A percentile compares a stretch with the other conserved stretches of the same genome.
Evolutionary conservation across 2,329 filamentous ascomycete genomes (phyloP).

Genomic region (Immersiporthe knoxdaviesiana): DNA sequence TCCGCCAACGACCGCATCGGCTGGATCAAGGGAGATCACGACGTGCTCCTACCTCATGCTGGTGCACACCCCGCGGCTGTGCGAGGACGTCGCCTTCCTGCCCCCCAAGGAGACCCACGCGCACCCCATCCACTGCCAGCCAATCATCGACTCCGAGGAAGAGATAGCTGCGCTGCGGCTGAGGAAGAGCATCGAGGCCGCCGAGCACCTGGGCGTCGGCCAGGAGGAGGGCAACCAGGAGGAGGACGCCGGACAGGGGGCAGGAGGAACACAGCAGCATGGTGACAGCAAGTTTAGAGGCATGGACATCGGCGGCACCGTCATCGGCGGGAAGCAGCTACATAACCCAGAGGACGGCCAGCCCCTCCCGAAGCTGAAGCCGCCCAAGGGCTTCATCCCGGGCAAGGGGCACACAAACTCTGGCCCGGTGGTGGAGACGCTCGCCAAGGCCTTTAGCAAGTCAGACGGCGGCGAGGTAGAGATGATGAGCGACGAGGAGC

Average conservation of each 20-base stretch:
- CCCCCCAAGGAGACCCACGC: constrained; percentile 78
- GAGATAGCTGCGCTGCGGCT: constrained; percentile 46
- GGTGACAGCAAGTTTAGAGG: constrained; percentile 32
- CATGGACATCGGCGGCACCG: constrained; percentile 55
- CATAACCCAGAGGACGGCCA: constrained; percentile 53
- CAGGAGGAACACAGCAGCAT: constrained; percentile 16
- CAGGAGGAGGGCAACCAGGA: constrained; percentile 31
- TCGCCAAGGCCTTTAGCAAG: constrained; percentile 50
- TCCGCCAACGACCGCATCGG: constrained; percentile 75
- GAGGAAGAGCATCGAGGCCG: constrained; percentile 44
- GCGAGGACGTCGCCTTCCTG: constrained; percentile 82
- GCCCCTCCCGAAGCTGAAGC: constrained; percentile 48
- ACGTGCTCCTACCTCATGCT: constrained; percentile 95
- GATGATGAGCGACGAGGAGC: constrained; percentile 65
- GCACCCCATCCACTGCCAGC: constrained; percentile 75
- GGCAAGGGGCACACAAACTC: constrained; percentile 30
- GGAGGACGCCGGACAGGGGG: constrained; percentile 21
- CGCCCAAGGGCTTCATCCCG: constrained; percentile 47
- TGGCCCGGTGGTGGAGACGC: constrained; percentile 45
- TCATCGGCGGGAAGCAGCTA: constrained; percentile 55
- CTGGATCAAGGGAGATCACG: constrained; percentile 89
- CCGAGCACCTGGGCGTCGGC: constrained; percentile 37
- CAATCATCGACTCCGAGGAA: constrained; percentile 63
- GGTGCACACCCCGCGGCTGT: constrained; percentile 85
- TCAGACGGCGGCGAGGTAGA: constrained; percentile 65